Evolutionary conservation across 345 rosid genomes (phyloP), one percentile per base, ranked within the genome.

Genomic region (Salix brachista): DNA sequence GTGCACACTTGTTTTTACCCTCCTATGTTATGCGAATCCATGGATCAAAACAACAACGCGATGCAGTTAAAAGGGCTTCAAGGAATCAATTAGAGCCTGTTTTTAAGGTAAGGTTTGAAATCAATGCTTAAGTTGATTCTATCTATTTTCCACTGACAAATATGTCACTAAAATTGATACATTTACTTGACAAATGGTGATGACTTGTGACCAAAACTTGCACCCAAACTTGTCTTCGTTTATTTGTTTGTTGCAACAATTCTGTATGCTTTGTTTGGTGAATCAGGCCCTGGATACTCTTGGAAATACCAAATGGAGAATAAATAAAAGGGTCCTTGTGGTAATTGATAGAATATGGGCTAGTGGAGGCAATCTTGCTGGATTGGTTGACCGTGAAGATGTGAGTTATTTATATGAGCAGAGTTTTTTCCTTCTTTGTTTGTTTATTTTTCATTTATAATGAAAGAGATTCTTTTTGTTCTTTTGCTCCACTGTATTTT

Each of bases 271-370:
- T 75, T 75, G 26, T 78, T 71, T 80, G 78, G 69, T 79, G 76
- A 72, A 79, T 74, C 90, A 96, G 99, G 99, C 97, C 52, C 82
- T 96, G 80, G 89, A 96, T 88, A 96, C 97, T 5, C 91, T 96
- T 42, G 99, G 99, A 83, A 89, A 87, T 80, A 88, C 98, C 72
- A 96, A 94, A 79, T 96, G 98, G 99, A 91, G 95, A 78, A 83
- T 96, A 71, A 96, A 91, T 79, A 94, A 87, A 79, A 89, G 87
- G 88, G 80, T 94, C 54, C 91, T 96, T 82, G 84, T 90, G 75
- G 91, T 94, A 77, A 81, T 94, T 48, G 99, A 96, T 71, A 88
- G 97, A 90, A 84, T 96, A 58, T 96, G 99, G 99, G 92, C 97
- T 75, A 88, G 75, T 79, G 99, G 99, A 79, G 99, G 97, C 78